Evolutionary conservation across 1,139 yeast genomes (phyloP).

Genomic region (Zygoascus meyerae): DNA sequence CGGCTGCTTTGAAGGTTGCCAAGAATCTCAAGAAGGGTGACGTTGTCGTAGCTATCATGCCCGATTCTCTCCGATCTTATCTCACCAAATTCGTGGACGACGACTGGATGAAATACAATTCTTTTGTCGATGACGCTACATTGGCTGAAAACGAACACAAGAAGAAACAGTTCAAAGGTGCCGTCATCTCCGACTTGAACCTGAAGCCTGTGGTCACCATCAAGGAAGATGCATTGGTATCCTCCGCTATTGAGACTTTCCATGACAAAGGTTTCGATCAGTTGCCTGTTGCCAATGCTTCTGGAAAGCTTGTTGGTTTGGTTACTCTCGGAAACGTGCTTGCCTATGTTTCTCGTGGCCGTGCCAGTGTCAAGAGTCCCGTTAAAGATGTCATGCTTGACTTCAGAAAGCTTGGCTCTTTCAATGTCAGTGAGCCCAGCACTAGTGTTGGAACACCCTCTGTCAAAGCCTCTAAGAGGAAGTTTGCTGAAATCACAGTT

Average conservation of each 20-base stretch:
- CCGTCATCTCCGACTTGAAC: conserved; percentile 63
- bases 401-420: conserved; percentile 57
- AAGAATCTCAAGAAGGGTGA: conserved; percentile 68
- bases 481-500: conserved; percentile 63
- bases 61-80: conserved; percentile 84
- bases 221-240: conserved; percentile 53
- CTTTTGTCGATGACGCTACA: conserved; percentile 52
- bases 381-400: conserved; percentile 64
- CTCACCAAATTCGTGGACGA: conserved; percentile 85
- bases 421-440: conserved; percentile 47
- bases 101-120: conserved; percentile 84
- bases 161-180: conserved; percentile 47
- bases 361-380: conserved; percentile 53
- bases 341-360: conserved; percentile 60
- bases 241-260: conserved; percentile 63
- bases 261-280: conserved; percentile 81
- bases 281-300: conserved; percentile 62
- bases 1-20: conserved; percentile 71
- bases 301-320: conserved; percentile 66
- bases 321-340: conserved; percentile 72
- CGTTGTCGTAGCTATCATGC: conserved; percentile 74
- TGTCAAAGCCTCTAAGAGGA: conserved; percentile 53
- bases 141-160: conserved; percentile 40
- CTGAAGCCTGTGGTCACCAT: conserved; percentile 82
- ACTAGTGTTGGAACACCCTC: conserved; percentile 39